Base-by-base conservation (phyloP, 164 flowering plant genomes). In the Platanus orientalis region DNA sequence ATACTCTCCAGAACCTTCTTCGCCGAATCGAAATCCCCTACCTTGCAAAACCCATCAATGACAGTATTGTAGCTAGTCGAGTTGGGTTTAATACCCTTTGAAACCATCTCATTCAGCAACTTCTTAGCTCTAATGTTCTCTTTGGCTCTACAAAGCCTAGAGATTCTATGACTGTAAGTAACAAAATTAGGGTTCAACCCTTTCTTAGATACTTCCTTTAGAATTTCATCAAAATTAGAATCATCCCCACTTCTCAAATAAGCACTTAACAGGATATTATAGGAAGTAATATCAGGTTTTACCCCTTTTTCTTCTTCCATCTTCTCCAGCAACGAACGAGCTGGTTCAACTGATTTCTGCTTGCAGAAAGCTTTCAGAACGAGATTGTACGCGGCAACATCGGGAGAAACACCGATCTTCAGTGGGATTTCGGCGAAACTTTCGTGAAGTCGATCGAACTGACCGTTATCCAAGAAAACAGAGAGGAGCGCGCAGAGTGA, bases 131-230 rank as follows among this genome's bases (percentile, higher is more conserved):
- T 52, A 36, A 23, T 60, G 45, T 62, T 57, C 68, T 77, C 77
- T 32, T 74, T 74, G 1, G 19, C 60, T 62, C 53, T 73, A 26
- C 77, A 73, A 36, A 70, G 53, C 63, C 52, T 61, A n/a, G 24
- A 16, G 36, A 77, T 73, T 58, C 73, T 73, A 58, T 51, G 48
- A 65, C 74, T 77, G 45, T 73, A 73, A 58, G 77, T 69, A 27
- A 34, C 28, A 47, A 65, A 36, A 60, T 74, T 66, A 10, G 51
- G 60, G 12, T 54, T 55, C 56, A 74, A 64, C 0, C 76, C 78
- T 39, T 58, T 69, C 11, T 32, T 16, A 4, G 32, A 24, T 17
- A 74, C 36, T 51, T 66, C 68, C 28, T 78, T 72, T 48, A 71
- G 49, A 17, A 63, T 36, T 27, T 55, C 42, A 63, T 74, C 76